Conservation (phyloP, 208 protist species). For the Leishmania major region DNA sequence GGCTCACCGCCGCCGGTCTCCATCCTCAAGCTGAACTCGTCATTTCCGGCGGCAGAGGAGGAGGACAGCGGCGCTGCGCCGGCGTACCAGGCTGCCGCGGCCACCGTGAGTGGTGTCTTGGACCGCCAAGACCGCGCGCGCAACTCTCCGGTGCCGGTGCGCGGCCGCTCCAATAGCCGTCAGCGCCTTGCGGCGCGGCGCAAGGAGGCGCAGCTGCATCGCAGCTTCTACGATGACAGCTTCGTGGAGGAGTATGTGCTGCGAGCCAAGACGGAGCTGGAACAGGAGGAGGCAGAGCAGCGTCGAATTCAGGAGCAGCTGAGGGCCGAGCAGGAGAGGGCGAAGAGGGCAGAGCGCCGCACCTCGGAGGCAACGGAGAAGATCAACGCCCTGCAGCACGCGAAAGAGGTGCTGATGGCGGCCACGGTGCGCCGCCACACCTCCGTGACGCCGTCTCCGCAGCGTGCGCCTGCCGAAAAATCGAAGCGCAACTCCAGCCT, state of each 20-base stretch:
- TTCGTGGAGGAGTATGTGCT: slow-evolving; percentile 89
- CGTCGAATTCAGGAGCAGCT: slow-evolving; percentile 24
- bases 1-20: slow-evolving; percentile 52
- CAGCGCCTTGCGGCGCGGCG: slow-evolving; percentile 76
- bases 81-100: slow-evolving; percentile 11
- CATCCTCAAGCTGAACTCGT: slow-evolving; percentile 52
- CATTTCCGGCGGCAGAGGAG: slow-evolving; percentile 28
- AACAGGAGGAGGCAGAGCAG: slow-evolving; percentile 44
- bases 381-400: slow-evolving; percentile 69
- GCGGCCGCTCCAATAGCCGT: slow-evolving; percentile 74
- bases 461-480: slow-evolving; percentile 15
- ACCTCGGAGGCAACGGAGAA: slow-evolving; percentile 50
- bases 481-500: slow-evolving; percentile 35
- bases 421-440: slow-evolving; percentile 46
- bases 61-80: slow-evolving; percentile 20
- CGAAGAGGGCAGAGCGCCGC: slow-evolving; percentile 39
- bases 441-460: slow-evolving; percentile 52
- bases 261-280: slow-evolving; percentile 38
- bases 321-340: slow-evolving; percentile 36
- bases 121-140: slow-evolving; percentile 10
- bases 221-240: slow-evolving; percentile 91
- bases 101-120: slow-evolving; percentile 7
- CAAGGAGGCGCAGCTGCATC: slow-evolving; percentile 76
- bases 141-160: slow-evolving; percentile 36
- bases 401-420: slow-evolving; percentile 74